Base-by-base conservation (phyloP, 2,329 filamentous ascomycete genomes). In the Stagonosporopsis chrysanthemi region DNA sequence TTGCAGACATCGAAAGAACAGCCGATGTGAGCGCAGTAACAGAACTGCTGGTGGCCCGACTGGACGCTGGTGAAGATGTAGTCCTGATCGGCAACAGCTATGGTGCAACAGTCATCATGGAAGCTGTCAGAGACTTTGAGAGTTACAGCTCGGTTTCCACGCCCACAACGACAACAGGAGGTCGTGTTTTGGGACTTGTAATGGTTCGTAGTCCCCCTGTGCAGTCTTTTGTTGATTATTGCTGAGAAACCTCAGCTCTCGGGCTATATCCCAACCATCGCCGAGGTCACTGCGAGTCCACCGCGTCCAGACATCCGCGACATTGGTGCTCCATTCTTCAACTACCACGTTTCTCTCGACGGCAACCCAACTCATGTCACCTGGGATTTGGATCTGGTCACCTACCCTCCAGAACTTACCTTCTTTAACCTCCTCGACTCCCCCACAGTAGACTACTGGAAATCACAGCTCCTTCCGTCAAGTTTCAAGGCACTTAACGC, bases 71-170 rank as follows among this genome's bases (percentile, higher is more conserved):
- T 33, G 52, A 63, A 26, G 63, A 73, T 24, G 60, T 73, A 7
- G 31, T 74, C 9, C 38, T 74, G 2, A 65, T 71, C 6, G 68
- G 66, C 1, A 70, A 71, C 55, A 71, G 69, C 56, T 74, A 72
- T 41, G 70, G 65, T 4, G 66, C 57, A 12, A 67, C 64, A 8
- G 67, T 72, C 12, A 65, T 70, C 22, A 63, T 64, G 22, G 68
- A 71, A 42, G 70, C 70, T 4, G 66, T 71, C 46, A 59, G 60
- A 11, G 62, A 56, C 22, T 55, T 66, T 28, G 50, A 63, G 22
- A 31, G 17, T 15, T 35, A 41, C 15, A 35, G 52, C 12, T 22
- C 33, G 11, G n/a, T 23, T 1, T 42, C 41, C n/a, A 17, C 28
- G 28, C 17, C 26, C 19, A 24, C 29, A 2, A 44, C 14, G 0